Percentiles rank a stretch among this genome's conserved stretches.
Evolutionary conservation across 1,139 yeast species (phyloP).

Genomic region (Pichia sorboxylosa): DNA sequence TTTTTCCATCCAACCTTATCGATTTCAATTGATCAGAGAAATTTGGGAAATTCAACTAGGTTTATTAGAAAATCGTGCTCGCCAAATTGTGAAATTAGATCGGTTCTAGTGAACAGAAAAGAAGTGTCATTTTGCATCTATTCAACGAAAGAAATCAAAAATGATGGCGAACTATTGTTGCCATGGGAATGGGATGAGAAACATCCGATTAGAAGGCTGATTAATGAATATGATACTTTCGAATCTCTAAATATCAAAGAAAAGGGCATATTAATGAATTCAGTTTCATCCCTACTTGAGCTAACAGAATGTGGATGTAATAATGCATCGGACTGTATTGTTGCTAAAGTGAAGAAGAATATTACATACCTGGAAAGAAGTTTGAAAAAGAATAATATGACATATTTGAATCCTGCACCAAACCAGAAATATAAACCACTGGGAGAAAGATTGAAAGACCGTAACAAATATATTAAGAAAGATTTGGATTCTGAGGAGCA

Average conservation of each 20-base stretch:
- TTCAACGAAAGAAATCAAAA: conserved; percentile 44
- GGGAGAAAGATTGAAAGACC: conserved; percentile 12
- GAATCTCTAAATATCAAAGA: conserved; percentile 39
- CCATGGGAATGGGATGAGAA: conserved; percentile 81
- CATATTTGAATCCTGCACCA: conserved; percentile 21
- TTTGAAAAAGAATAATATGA: conserved; percentile 32
- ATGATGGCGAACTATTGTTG: conserved; percentile 59
- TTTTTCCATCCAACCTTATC: conserved; percentile 41
- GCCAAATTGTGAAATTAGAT: conserved; percentile 60
- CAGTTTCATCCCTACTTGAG: conserved; percentile 49
- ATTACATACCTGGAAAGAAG: conserved; percentile 47
- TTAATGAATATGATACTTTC: conserved; percentile 24
- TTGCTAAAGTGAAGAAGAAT: conserved; percentile 51
- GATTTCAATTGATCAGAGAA: conserved; percentile 65
- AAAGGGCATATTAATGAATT: conserved; percentile 43
- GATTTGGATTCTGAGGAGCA: not conserved
- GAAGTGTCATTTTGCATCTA: conserved; percentile 45
- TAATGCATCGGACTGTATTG: conserved; percentile 39
- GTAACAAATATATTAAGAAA: conserved; percentile 4
- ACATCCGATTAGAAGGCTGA: conserved; percentile 61
- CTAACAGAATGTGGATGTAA: conserved; percentile 64
- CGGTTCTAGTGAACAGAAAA: conserved; percentile 34
- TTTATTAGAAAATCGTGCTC: conserved; percentile 69
- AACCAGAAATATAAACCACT: conserved; percentile 21
- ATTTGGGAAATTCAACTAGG: conserved; percentile 65